Base-by-base conservation (phyloP, 225 moss, liverwort and hornwort genomes). In the Rhytidiadelphus loreus region DNA sequence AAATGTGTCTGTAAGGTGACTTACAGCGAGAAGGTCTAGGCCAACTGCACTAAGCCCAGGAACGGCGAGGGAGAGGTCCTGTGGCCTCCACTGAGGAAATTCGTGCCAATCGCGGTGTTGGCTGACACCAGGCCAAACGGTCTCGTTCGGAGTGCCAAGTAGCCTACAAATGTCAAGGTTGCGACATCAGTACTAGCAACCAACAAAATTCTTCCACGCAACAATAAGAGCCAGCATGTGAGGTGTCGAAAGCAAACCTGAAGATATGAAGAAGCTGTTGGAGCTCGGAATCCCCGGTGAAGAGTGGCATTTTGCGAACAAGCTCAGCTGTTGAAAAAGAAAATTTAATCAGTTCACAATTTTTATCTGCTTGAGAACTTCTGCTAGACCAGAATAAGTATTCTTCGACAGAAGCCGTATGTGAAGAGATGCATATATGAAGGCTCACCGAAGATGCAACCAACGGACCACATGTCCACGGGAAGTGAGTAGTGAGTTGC, bases 61-160 rank as follows among this genome's bases (percentile, higher is more conserved):
- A 16, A 95, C 90, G 25, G 92, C 91, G 19, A 93, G 90, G 23
- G 91, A 85, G 77, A 95, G 84, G 15, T 92, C 93, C 87, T 93
- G 91, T 57, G 93, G 92, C 81, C 94, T 89, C 95, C 93, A 95
- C 87, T 95, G 93, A 17, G 92, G 95, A 28, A 95, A 95, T 83
- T 95, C 95, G 82, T 95, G 95, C 95, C 95, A 95, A 87, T 95
- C 93, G 30, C 94, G 92, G 85, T 92, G 93, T 35, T 91, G 89
- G 86, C 93, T 95, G 16, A 95, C 93, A 12, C 93, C 93, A 46
- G 93, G 95, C 95, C 92, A 95, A 44, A 92, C 91, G 15, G 91
- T 88, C 78, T 95, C 93, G 35, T 92, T 94, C 33, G 95, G 95
- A 55, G 93, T 95, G 44, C 94, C 95, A 23, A 95, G 92, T 13